phyloP scores from a whole-genome alignment of 2,329 filamentous ascomycete genomes.

The Graphiopsis chlorocephala region DNA sequence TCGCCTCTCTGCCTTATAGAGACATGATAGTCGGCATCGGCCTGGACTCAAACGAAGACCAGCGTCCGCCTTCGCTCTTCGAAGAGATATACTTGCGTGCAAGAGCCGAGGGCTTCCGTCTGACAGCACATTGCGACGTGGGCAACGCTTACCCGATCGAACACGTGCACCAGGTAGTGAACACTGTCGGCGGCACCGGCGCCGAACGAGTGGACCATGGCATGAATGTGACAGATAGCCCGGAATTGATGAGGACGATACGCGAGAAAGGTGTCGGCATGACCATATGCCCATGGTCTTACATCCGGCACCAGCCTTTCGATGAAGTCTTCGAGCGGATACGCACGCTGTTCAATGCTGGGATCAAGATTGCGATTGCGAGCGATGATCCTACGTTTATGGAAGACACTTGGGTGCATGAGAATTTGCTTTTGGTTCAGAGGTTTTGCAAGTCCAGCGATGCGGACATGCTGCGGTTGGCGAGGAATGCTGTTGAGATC shows the following conservation, averaged over 20 bases:
- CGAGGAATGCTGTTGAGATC: conserved; percentile 45
- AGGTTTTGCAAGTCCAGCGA: conserved; percentile 42
- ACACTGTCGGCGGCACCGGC: conserved; percentile 31
- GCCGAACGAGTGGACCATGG: conserved; percentile 45
- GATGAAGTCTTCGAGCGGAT: conserved; percentile 47
- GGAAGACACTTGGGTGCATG: conserved; percentile 50
- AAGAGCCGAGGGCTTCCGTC: conserved; percentile 41
- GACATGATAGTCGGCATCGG: conserved; percentile 48
- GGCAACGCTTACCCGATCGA: conserved; percentile 49
- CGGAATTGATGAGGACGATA: conserved; percentile 36
- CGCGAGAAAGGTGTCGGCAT: conserved; percentile 36
- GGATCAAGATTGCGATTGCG: conserved; percentile 48
- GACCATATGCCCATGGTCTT: conserved; percentile 44
- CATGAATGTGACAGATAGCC: conserved; percentile 38
- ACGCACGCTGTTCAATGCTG: conserved; percentile 42
- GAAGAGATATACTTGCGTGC: conserved; percentile 41
- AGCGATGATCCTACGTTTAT: conserved; percentile 52
- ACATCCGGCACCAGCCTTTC: conserved; percentile 43
- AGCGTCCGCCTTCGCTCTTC: conserved; percentile 47
- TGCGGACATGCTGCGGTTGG: conserved; percentile 43
- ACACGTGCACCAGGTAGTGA: conserved; percentile 42
- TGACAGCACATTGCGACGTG: conserved; percentile 53
- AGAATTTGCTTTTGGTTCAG: conserved; percentile 47
- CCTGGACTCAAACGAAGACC: conserved; percentile 48
- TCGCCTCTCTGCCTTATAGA: conserved; percentile 41